Evolutionary conservation across 345 rosid genomes (phyloP), one percentile per base, ranked within the genome.

Genomic region (Jatropha curcas): DNA sequence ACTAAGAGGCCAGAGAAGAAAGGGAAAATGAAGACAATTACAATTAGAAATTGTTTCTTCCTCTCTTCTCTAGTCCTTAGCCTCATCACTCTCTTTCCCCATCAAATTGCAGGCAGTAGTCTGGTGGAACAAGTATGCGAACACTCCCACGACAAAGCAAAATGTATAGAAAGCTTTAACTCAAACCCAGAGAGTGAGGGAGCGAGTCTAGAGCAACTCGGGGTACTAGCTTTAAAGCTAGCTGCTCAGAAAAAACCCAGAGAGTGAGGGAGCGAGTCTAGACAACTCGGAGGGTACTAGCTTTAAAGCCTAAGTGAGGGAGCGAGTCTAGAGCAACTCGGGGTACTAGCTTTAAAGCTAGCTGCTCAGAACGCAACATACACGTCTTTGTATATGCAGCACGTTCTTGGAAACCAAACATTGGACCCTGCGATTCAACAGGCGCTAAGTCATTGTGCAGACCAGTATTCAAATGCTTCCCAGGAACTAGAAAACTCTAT

Each of bases 361-460:
- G 94, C 92, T 3, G 45, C 86, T 0, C 28, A 72, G 17, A 82
- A 86, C 19, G 94, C 88, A 62, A 78, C 86, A 0, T 76, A 77
- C 61, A 85, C 87, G 0, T 58, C 84, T 2, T 41, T 68, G 60
- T 77, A 74, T 77, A 80, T 89, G 71, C 76, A 81, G 65, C 25
- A 50, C 13, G 35, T 71, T 60, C 77, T 82, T 2, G 64, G 70
- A 0, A 61, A 64, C 20, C 53, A 17, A 0, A 67, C 57, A 31
- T 78, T 86, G 52, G 95, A 78, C 6, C 96, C 94, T 0, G 65
- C 75, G 0, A 59, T 79, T 4, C 83, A 92, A 70, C 90, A 94
- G 78, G 77, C 81, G 20, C 87, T 92, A 34, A 67, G 70, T 0
- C 93, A 94, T 68, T 94, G 97, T 64, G 62, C 73, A 3, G 89